Evolutionary conservation across 495 filamentous ascomycete genomes (phyloP), one percentile per base, ranked within the genome.

Genomic region (Annulohypoxylon moriforme): DNA sequence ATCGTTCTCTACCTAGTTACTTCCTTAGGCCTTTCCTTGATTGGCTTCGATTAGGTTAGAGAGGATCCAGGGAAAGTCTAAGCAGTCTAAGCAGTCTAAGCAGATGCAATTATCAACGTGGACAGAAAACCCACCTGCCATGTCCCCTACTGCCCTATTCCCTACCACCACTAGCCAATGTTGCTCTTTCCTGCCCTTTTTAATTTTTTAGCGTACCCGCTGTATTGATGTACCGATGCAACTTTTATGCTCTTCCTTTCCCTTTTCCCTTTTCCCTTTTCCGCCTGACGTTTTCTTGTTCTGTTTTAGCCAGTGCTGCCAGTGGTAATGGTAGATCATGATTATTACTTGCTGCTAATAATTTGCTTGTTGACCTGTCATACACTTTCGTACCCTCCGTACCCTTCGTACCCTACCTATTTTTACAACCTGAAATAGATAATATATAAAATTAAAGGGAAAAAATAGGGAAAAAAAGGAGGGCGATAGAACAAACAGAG

Each of bases 221-320:
- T 68, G 38, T 52, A 53, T 50, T 66, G 18, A 57, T 67, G 68
- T 66, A 69, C 71, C 71, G 57, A 65, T 73, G 66, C 65, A 49
- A 73, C 71, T 68, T 65, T 73, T 27, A 47, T 60, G 40, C 60
- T 24, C 40, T 59, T 47, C 34, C 46, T 59, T 29, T 47, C 55
- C 34, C 55, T 59, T 29, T 47, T 47, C 55, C 34, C 55, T 59
- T 29, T 47, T 53, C 47, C 33, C 44, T 55, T 64, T 73, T 60
- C 65, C 56, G 42, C 58, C 64, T 73, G 61, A 63, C 62, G 57
- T 63, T 61, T 40, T 67, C 62, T 40, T 40, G 31, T 24, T 52
- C 60, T 57, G 60, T 73, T 73, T 73, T 73, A 73, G 61, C 71
- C 71, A 73, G 56, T 73, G 50, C 53, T 46, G 61, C 71, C 71